Percentiles rank a stretch among this genome's conserved stretches.
phyloP scores from a whole-genome alignment of 163 green algal genomes.

The Volvox carteri region DNA sequence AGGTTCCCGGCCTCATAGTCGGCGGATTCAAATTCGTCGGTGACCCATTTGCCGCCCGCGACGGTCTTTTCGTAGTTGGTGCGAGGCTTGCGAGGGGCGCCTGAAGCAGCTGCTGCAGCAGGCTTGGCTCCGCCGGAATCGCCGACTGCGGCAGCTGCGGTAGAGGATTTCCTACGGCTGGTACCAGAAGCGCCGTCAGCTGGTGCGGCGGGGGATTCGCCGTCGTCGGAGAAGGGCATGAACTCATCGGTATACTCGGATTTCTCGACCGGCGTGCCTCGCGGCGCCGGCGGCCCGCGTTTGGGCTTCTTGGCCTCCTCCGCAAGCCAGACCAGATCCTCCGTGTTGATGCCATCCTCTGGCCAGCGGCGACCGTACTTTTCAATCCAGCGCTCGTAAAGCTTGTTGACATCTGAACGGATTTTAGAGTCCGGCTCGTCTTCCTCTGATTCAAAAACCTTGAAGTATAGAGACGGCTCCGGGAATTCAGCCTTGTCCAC shows the following conservation, averaged over 20 bases:
- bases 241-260: conserved; percentile 70
- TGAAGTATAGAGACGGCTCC: conserved; percentile 72
- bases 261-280: conserved; percentile 54
- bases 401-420: conserved; percentile 71
- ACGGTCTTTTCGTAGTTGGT: conserved; percentile 65
- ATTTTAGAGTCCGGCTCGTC: conserved; percentile 76
- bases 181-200: background rate
- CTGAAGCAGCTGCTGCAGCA: background rate
- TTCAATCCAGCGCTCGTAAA: conserved; percentile 71
- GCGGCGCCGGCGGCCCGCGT: background rate
- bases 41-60: conserved; percentile 71
- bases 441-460: conserved; percentile 73
- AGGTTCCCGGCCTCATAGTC: conserved; percentile 77
- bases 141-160: background rate
- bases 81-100: background rate
- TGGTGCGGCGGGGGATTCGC: background rate
- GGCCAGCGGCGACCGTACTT: conserved; percentile 77
- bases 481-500: conserved; percentile 65
- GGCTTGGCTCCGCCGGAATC: background rate
- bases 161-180: no score
- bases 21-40: conserved; percentile 74
- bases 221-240: conserved; percentile 63
- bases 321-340: conserved; percentile 77
- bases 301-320: conserved; percentile 69
- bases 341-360: conserved; percentile 76